Conservation (phyloP, 331 rosid genomes). For the Prunus yedoensis region DNA sequence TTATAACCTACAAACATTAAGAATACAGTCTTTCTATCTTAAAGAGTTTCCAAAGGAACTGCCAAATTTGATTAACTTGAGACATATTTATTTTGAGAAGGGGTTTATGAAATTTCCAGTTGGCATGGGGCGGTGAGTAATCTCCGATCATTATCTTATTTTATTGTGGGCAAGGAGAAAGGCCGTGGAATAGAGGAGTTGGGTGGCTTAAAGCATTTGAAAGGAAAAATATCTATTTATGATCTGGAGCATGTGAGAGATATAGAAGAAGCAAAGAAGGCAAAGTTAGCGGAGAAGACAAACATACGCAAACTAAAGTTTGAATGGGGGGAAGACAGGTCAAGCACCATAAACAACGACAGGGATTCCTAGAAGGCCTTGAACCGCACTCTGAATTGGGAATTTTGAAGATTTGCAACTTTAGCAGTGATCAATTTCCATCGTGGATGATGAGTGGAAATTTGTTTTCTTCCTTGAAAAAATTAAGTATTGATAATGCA, state of each 20-base stretch:
- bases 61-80: not conserved
- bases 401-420: not conserved
- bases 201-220: not conserved
- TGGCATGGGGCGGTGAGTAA: not conserved
- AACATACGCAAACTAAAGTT: not conserved
- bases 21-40: not conserved
- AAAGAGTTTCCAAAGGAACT: not conserved
- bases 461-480: not conserved
- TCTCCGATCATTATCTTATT: not conserved
- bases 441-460: not conserved
- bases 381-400: not conserved
- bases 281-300: not conserved
- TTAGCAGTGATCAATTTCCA: not conserved
- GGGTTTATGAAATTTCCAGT: not conserved
- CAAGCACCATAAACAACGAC: not conserved
- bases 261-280: not conserved
- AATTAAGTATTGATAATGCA: not conserved
- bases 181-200: constrained; percentile 1
- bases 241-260: not conserved
- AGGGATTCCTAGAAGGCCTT: not conserved
- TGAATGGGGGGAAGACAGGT: not conserved
- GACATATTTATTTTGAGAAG: not conserved
- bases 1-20: not conserved
- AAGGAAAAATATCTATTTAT: not conserved
- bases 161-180: not conserved